Conservation (phyloP, 2,329 filamentous ascomycete species). For the Hypoxylon sp. region DNA sequence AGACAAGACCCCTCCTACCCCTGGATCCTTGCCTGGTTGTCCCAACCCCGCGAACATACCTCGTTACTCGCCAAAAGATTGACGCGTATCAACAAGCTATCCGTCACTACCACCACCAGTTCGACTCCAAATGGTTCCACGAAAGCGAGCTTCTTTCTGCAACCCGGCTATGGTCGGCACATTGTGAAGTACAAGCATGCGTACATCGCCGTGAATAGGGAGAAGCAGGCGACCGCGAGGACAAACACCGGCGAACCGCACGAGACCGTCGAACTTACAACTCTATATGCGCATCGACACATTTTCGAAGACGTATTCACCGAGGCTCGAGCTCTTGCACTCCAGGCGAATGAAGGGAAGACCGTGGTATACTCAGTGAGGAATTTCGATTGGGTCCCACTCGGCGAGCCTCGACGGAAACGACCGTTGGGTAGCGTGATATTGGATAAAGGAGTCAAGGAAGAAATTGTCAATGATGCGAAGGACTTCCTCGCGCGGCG, state of each 20-base stretch:
- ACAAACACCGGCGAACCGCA: constrained; percentile 89
- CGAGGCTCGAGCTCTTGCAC: constrained; percentile 86
- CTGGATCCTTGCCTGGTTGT: constrained; percentile 96
- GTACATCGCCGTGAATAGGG: constrained; percentile 87
- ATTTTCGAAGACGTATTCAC: constrained; percentile 92
- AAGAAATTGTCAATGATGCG: constrained; percentile 84
- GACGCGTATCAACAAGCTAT: constrained; percentile 73
- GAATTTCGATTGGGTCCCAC: constrained; percentile 85
- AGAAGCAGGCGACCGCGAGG: constrained; percentile 88
- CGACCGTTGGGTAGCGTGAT: constrained; percentile 90
- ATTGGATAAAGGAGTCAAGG: constrained; percentile 88
- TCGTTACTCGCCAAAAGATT: constrained; percentile 73
- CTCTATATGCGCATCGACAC: constrained; percentile 88
- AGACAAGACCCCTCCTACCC: constrained; percentile 93
- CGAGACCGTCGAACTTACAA: constrained; percentile 93
- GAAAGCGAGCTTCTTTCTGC: constrained; percentile 86
- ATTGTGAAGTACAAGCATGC: constrained; percentile 88
- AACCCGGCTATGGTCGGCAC: constrained; percentile 92
- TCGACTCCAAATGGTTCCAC: constrained; percentile 76
- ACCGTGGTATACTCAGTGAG: constrained; percentile 91
- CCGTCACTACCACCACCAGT: constrained; percentile 68
- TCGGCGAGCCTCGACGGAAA: constrained; percentile 89
- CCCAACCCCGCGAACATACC: constrained; percentile 78
- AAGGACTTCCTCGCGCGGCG: constrained; percentile 84
- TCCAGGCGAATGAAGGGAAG: constrained; percentile 88